Evolutionary conservation across 1,284 basidiomycete genomes (phyloP).

Genomic region (Fomitopsis palustris): DNA sequence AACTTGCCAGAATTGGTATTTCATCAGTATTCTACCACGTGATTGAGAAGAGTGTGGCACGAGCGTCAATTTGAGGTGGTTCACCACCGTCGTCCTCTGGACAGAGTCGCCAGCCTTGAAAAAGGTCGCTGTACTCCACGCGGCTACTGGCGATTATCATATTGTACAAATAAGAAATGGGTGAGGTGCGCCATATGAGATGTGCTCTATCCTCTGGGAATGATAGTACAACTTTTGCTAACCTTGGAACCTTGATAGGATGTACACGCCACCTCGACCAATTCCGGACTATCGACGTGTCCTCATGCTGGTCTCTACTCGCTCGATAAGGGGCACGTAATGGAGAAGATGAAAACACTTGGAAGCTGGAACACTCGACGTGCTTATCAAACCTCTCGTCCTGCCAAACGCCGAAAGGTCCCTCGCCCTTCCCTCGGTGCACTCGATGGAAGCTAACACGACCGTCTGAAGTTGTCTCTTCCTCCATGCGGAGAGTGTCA

Average conservation of each 20-base stretch:
- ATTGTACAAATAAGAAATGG: background rate
- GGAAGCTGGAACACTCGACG: constrained; percentile 37
- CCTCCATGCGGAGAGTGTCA: constrained; percentile 69
- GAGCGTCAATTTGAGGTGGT: too few species aligned
- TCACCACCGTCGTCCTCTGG: too few species aligned
- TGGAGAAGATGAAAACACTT: constrained; percentile 36
- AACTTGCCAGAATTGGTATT: too few species aligned
- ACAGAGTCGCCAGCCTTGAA: too few species aligned
- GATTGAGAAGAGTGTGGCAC: too few species aligned
- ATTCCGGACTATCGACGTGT: constrained; percentile 12
- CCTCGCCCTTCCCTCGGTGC: background rate
- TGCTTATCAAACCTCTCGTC: constrained; percentile 27
- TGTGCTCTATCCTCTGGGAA: background rate
- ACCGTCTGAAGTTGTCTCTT: constrained; percentile 29
- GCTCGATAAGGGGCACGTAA: constrained; percentile 25
- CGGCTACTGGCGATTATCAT: too few species aligned
- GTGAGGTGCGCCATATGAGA: background rate
- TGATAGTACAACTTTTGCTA: background rate
- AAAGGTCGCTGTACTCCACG: too few species aligned
- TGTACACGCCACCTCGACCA: background rate
- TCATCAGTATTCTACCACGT: too few species aligned
- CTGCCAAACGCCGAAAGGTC: constrained; percentile 45
- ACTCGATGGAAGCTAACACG: background rate
- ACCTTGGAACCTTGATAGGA: background rate
- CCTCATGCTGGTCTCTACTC: constrained; percentile 24